A percentile compares a stretch with the other conserved stretches of the same genome.
Conservation (phyloP, 2,329 filamentous ascomycete genomes). For the Talaromyces sp. region DNA sequence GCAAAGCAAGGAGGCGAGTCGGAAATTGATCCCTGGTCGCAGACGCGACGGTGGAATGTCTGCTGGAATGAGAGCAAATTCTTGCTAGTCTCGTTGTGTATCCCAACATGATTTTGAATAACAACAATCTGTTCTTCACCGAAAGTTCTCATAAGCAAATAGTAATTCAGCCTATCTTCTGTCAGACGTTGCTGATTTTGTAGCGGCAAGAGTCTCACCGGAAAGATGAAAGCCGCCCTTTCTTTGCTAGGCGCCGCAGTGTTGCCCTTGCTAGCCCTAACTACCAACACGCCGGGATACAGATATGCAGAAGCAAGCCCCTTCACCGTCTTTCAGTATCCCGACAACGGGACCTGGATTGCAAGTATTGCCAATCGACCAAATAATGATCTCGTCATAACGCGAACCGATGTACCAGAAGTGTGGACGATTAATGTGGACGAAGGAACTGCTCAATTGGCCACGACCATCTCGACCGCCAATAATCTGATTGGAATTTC, state of each 20-base stretch:
- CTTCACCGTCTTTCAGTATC: conserved; percentile 27
- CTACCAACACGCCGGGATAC: conserved; percentile 19
- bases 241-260: not conserved
- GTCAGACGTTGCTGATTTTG: not conserved
- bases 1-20: not conserved
- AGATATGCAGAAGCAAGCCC: not conserved
- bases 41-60: conserved; percentile 8
- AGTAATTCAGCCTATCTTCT: not conserved
- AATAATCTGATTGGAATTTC: conserved; percentile 22
- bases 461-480: conserved; percentile 21
- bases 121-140: not conserved
- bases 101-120: not conserved
- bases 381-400: conserved; percentile 36
- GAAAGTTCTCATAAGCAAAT: not conserved
- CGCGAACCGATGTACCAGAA: conserved; percentile 23
- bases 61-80: conserved; percentile 10
- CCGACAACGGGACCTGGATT: conserved; percentile 31
- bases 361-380: conserved; percentile 35
- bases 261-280: conserved; percentile 13
- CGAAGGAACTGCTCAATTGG: conserved; percentile 16
- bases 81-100: not conserved
- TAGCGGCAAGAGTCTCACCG: not conserved
- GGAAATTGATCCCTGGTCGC: not conserved
- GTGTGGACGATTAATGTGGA: conserved; percentile 23
- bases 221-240: conserved; percentile 3